A percentile compares a stretch with the other conserved stretches of the same genome.
phyloP scores from a whole-genome alignment of 805 yeast genomes.

The Priceomyces castillae region DNA sequence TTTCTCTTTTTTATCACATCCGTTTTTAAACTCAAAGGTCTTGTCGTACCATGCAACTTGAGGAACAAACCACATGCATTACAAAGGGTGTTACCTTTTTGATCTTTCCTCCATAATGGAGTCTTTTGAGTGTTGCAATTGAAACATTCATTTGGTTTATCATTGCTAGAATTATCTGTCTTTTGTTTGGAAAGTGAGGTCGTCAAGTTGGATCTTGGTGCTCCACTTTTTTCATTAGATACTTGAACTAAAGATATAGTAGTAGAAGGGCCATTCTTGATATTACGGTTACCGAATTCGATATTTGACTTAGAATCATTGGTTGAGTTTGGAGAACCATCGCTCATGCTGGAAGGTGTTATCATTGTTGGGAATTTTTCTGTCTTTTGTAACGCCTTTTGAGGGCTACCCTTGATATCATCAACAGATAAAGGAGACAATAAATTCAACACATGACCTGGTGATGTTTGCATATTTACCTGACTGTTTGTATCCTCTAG shows the following conservation, averaged over 20 bases:
- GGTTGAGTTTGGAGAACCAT: slow-evolving; percentile 8
- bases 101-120: slow-evolving; percentile 62
- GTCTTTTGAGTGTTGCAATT: slow-evolving; percentile 61
- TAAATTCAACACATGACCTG: slow-evolving; percentile 29
- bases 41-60: slow-evolving; percentile 59
- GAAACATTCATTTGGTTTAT: slow-evolving; percentile 42
- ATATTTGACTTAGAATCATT: background rate
- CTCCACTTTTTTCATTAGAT: slow-evolving; percentile 3
- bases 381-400: slow-evolving; percentile 1
- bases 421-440: slow-evolving; percentile 41
- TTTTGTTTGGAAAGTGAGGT: slow-evolving; percentile 17
- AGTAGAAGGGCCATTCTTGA: slow-evolving; percentile 19
- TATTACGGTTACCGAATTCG: slow-evolving; percentile 4
- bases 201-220: slow-evolving; percentile 21
- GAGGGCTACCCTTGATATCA: slow-evolving; percentile 28
- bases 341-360: slow-evolving; percentile 34
- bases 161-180: slow-evolving; percentile 2
- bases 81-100: slow-evolving; percentile 57
- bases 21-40: slow-evolving; percentile 57
- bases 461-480: background rate
- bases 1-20: slow-evolving; percentile 58
- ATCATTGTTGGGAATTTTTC: slow-evolving; percentile 9
- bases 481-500: slow-evolving; percentile 1
- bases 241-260: slow-evolving; percentile 16
- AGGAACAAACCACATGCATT: slow-evolving; percentile 64